These are phyloP conservation scores for Debaryomycetaceae sp. DNA, from an alignment of 1,139 yeast genomes.

Conservation along the genomic window DNA sequence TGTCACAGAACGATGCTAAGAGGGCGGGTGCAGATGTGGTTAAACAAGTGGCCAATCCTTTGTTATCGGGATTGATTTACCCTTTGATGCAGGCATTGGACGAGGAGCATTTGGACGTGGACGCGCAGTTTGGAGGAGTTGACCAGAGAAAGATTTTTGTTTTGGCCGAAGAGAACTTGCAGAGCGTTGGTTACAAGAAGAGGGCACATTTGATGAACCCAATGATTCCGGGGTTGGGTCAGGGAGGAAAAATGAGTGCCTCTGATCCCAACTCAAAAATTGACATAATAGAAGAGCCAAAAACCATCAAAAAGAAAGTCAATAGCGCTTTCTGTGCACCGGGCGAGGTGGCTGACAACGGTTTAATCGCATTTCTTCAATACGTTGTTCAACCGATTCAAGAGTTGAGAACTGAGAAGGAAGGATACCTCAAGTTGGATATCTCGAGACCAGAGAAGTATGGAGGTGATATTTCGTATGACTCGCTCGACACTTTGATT, in stretches of 20 bases:
- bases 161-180: constrained; percentile 92
- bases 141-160: constrained; percentile 98
- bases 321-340: constrained; percentile 94
- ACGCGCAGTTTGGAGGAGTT: constrained; percentile 97
- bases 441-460: constrained; percentile 94
- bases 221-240: constrained; percentile 96
- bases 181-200: constrained; percentile 85
- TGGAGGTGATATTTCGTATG: constrained; percentile 85
- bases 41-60: constrained; percentile 92
- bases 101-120: constrained; percentile 85
- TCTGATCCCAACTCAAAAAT: constrained; percentile 98
- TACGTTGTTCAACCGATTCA: constrained; percentile 83
- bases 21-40: constrained; percentile 99
- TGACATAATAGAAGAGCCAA: constrained; percentile 87
- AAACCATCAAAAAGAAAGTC: constrained; percentile 83
- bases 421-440: constrained; percentile 56
- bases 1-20: constrained; percentile 93
- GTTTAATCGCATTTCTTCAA: constrained; percentile 81
- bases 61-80: constrained; percentile 89
- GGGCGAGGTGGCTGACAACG: constrained; percentile 88
- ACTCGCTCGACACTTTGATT: constrained; percentile 65
- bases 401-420: constrained; percentile 59
- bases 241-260: constrained; percentile 99
- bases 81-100: constrained; percentile 99
- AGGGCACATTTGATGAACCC: constrained; percentile 98